Percentiles rank a stretch among this genome's conserved stretches.
Conservation (phyloP, 805 yeast species). For the Kregervanrija fluxuum region DNA sequence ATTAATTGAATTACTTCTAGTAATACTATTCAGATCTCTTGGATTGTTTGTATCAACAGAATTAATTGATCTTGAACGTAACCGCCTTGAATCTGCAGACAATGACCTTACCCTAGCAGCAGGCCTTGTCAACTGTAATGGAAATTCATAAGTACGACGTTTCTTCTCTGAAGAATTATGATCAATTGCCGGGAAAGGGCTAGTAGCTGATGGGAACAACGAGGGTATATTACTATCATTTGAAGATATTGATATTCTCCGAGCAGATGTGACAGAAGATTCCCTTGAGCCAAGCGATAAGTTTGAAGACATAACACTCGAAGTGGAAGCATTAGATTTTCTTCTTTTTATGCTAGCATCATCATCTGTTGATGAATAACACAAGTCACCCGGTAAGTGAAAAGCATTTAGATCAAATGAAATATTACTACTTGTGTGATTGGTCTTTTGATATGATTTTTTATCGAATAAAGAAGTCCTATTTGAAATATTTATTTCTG, state of each 20-base stretch:
- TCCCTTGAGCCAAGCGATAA: constrained; percentile 19
- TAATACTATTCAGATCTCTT: not conserved
- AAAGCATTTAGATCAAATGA: constrained; percentile 25
- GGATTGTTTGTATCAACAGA: too few relatives aligned
- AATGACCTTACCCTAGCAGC: constrained; percentile 10
- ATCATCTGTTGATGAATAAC: constrained; percentile 10
- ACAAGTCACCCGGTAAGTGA: constrained; percentile 16
- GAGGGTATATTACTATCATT: constrained; percentile 17
- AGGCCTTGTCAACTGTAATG: too few relatives aligned
- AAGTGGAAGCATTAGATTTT: constrained; percentile 22
- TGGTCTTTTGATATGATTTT: constrained; percentile 4
- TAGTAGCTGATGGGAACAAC: constrained; percentile 23
- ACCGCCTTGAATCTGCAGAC: constrained; percentile 10
- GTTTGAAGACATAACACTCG: constrained; percentile 22
- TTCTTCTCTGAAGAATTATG: not conserved
- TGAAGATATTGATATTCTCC: constrained; percentile 22
- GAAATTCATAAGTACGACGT: not conserved
- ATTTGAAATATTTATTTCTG: constrained; percentile 1
- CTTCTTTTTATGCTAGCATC: constrained; percentile 14
- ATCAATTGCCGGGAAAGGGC: constrained; percentile 10
- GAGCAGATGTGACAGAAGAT: constrained; percentile 22
- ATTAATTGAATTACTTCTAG: constrained; percentile 3
- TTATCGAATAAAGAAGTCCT: constrained; percentile 18
- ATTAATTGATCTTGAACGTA: constrained; percentile 1
- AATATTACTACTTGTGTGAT: not conserved